phyloP scores from a whole-genome alignment of 495 filamentous ascomycete genomes.

The Coniosporium apollinis region DNA sequence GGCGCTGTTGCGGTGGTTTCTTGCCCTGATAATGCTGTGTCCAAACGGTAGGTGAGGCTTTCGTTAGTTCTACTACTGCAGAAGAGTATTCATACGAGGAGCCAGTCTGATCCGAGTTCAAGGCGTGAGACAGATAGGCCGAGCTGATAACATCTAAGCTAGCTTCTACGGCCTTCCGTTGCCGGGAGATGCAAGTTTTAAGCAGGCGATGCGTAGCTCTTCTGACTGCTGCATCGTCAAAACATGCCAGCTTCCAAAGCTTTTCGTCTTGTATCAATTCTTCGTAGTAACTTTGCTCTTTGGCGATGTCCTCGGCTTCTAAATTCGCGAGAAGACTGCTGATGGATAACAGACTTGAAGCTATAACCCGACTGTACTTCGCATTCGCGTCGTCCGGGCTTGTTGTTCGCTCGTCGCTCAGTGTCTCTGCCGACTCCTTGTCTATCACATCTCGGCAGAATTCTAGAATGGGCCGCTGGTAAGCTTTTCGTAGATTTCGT shows the following conservation, averaged over 20 bases:
- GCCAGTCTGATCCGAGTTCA: slow-evolving; percentile 49
- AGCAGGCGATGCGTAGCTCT: slow-evolving; percentile 53
- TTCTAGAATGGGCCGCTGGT: slow-evolving; percentile 56
- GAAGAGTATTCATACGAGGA: slow-evolving; percentile 55
- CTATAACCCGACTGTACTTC: slow-evolving; percentile 69
- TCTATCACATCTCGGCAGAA: slow-evolving; percentile 61
- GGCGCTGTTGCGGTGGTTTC: slow-evolving; percentile 41
- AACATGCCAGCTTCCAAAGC: slow-evolving; percentile 57
- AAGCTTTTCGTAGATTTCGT: slow-evolving; percentile 55
- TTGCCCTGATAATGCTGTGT: slow-evolving; percentile 48
- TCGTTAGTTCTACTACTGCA: slow-evolving; percentile 44
- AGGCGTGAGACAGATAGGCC: slow-evolving; percentile 48
- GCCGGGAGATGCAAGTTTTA: slow-evolving; percentile 24
- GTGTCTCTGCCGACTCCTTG: slow-evolving; percentile 57
- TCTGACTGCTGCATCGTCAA: slow-evolving; percentile 55
- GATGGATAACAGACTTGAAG: slow-evolving; percentile 42
- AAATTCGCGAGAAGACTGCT: slow-evolving; percentile 31
- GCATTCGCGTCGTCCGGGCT: slow-evolving; percentile 68
- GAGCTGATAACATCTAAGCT: slow-evolving; percentile 46
- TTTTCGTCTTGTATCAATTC: slow-evolving; percentile 44
- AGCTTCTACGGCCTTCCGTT: slow-evolving; percentile 29
- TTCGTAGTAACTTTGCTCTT: slow-evolving; percentile 29
- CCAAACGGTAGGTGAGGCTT: slow-evolving; percentile 53
- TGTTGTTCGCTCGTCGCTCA: slow-evolving; percentile 76
- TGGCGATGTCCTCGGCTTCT: slow-evolving; percentile 12